A percentile compares a stretch with the other conserved stretches of the same genome.
phyloP scores from a whole-genome alignment of 164 flowering plant genomes.

The Aristolochia contorta region DNA sequence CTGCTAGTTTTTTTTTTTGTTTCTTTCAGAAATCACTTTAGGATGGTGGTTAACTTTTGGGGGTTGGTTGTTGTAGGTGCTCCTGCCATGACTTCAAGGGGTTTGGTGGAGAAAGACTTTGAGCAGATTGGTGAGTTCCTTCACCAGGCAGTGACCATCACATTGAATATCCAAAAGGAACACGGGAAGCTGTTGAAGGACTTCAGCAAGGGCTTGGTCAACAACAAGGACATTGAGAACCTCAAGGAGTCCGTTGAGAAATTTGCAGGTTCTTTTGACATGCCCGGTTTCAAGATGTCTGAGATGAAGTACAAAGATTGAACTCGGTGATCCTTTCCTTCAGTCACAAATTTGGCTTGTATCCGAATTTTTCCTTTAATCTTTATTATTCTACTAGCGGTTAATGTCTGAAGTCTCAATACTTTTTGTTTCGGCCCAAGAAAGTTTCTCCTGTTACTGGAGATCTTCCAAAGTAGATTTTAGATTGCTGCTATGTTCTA shows the following conservation, averaged over 20 bases:
- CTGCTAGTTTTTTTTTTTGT: too few species aligned
- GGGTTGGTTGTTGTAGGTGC: slow-evolving; percentile 41
- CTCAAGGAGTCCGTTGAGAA: slow-evolving; percentile 92
- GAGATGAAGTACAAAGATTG: slow-evolving; percentile 95
- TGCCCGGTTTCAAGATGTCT: slow-evolving; percentile 86
- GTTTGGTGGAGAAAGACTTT: slow-evolving; percentile 94
- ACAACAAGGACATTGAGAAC: slow-evolving; percentile 87
- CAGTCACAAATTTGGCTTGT: too few species aligned
- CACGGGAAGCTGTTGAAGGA: slow-evolving; percentile 95
- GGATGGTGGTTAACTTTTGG: neutral
- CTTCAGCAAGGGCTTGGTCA: slow-evolving; percentile 93
- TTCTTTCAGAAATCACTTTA: too few species aligned
- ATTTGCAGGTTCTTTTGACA: slow-evolving; percentile 79
- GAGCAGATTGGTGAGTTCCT: slow-evolving; percentile 97
- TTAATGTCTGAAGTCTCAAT: too few species aligned
- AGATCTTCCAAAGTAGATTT: too few species aligned
- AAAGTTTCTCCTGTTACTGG: too few species aligned
- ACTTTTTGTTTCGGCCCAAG: too few species aligned
- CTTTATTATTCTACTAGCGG: neutral
- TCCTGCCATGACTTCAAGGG: slow-evolving; percentile 99
- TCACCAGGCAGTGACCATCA: slow-evolving; percentile 73
- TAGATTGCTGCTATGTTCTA: too few species aligned
- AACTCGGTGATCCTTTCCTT: too few species aligned
- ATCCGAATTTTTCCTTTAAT: neutral
- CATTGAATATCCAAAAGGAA: slow-evolving; percentile 76